These are phyloP conservation scores for Penicillium turbatum DNA, from an alignment of 495 filamentous ascomycete genomes.

Conservation along the genomic window DNA sequence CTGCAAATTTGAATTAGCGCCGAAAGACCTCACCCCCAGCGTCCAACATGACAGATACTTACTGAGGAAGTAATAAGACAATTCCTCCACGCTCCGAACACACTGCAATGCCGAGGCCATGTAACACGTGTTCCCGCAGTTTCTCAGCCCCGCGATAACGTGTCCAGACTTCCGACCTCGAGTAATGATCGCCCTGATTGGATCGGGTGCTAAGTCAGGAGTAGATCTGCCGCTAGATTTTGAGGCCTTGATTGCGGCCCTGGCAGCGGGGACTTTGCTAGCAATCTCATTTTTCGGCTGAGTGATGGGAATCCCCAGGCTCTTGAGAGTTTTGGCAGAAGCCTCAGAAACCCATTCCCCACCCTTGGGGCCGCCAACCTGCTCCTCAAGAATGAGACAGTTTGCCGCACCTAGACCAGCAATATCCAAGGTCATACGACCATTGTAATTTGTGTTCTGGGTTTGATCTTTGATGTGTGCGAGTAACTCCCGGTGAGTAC, in stretches of 20 bases:
- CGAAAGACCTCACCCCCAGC: neutral
- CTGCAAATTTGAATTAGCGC: constrained; percentile 32
- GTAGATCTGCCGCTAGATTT: constrained; percentile 58
- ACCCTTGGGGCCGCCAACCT: constrained; percentile 49
- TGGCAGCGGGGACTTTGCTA: constrained; percentile 18
- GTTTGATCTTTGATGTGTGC: constrained; percentile 66
- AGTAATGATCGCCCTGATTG: neutral
- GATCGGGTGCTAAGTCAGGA: constrained; percentile 50
- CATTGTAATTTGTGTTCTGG: constrained; percentile 72
- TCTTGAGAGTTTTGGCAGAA: constrained; percentile 37
- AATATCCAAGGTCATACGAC: constrained; percentile 55
- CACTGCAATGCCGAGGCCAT: constrained; percentile 98
- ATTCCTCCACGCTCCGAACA: constrained; percentile 82
- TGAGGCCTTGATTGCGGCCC: constrained; percentile 36
- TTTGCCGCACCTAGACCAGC: constrained; percentile 64
- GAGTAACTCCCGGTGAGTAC: constrained; percentile 65
- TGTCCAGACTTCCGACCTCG: constrained; percentile 66
- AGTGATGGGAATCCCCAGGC: constrained; percentile 38
- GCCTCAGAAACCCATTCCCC: constrained; percentile 62
- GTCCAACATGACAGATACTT: constrained; percentile 24
- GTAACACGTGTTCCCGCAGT: constrained; percentile 96
- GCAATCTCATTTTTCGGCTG: constrained; percentile 32
- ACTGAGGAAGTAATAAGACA: constrained; percentile 84
- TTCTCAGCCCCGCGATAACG: constrained; percentile 65
- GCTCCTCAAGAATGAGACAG: constrained; percentile 74